Evolutionary conservation across 441 rosid species (phyloP), one percentile per base, ranked within the genome.

Genomic region (Populus hybrid): DNA sequence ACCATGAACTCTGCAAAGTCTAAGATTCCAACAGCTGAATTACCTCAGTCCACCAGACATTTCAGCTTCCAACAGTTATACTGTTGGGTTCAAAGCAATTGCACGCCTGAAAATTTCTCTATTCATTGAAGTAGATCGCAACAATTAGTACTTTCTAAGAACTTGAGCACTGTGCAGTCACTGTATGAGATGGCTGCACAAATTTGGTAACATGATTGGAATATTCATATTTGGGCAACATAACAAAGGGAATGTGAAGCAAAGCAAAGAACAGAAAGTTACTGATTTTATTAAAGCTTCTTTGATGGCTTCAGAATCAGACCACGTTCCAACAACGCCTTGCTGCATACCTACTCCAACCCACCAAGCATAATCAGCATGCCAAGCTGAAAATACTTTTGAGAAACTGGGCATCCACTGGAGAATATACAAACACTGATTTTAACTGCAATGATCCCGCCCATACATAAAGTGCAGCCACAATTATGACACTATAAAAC

Each of bases 401-500:
- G 67, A 57, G 28, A 65, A 71, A 66, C 50, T 53, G 69, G 69
- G 69, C 67, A 70, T 78, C 77, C 75, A 73, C 20, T 21, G 12
- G 26, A 26, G 61, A 69, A 53, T 28, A 16, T 70, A 76, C 68
- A 24, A 67, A 72, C 66, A 34, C 28, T 34, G 67, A 61, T 73
- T 59, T 69, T 61, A 42, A 79, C 75, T 26, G 8, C 71, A 72
- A 42, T 70, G 77, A 73, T 80, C 79, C 79, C 72, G 42, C 26
- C 32, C 20, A 67, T 21, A 34, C 32, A 32, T 50, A 66, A 50
- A 69, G 78, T 75, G 61, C 78, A 80, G 67, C 77, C 81, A 78
- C 18, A 78, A 68, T 69, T 76, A 70, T 76, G 71, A 76, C 50
- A 80, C 42, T 72, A 80, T 73, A 81, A 57, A 79, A 81, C 80